phyloP scores from a whole-genome alignment of 2,329 filamentous ascomycete genomes.

The Paracorniculantispora psalliotae region DNA sequence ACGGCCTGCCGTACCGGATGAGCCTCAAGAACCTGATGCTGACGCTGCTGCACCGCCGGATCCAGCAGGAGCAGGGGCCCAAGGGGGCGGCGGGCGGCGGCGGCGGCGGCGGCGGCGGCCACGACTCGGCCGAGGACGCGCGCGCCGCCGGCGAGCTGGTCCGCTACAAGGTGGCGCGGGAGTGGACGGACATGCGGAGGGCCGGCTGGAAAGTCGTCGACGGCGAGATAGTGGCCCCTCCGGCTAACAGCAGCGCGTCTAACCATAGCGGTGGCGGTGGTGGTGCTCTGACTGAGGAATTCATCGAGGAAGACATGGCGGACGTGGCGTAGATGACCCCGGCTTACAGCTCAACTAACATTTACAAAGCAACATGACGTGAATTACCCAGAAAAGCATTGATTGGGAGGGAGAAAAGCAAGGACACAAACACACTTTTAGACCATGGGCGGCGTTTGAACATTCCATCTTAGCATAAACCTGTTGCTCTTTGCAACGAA shows the following conservation, averaged over 20 bases:
- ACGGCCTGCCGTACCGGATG: slow-evolving; percentile 71
- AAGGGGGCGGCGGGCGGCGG: no score
- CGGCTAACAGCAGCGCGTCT: slow-evolving; percentile 13
- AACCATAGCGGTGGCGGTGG: slow-evolving; percentile 15
- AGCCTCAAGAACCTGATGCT: slow-evolving; percentile 72
- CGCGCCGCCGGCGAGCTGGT: slow-evolving; percentile 84
- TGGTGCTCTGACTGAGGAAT: slow-evolving; percentile 32
- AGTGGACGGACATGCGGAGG: slow-evolving; percentile 63
- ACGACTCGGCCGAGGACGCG: slow-evolving; percentile 91
- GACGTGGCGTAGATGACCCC: neutral
- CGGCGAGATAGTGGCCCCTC: slow-evolving; percentile 41
- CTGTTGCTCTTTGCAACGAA: neutral
- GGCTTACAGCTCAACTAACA: slow-evolving; percentile 7
- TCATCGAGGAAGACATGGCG: slow-evolving; percentile 26
- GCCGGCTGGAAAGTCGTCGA: slow-evolving; percentile 62
- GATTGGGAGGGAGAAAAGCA: neutral
- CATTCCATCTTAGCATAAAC: neutral
- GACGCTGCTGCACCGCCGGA: slow-evolving; percentile 64
- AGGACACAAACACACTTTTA: neutral
- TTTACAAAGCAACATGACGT: neutral
- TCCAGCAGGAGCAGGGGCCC: slow-evolving; percentile 62
- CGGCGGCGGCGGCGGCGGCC: no score
- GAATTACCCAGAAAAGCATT: neutral
- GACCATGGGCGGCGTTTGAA: neutral
- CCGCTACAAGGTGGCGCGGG: slow-evolving; percentile 60